Evolutionary conservation across 148 eudicot species (phyloP).

Genomic region (Cornus kousa): DNA sequence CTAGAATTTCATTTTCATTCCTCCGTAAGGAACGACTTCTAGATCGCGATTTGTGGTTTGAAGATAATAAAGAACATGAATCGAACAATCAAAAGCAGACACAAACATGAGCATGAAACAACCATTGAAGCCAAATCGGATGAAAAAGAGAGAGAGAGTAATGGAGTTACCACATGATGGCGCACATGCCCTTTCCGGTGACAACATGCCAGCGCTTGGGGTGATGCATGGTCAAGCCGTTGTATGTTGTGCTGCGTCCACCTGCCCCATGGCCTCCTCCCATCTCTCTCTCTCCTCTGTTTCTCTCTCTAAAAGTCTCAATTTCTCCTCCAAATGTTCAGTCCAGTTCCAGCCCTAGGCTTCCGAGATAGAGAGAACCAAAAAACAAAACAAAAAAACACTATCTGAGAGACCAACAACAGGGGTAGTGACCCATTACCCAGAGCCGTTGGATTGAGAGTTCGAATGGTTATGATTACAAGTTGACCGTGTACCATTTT

Average conservation of each 20-base stretch:
- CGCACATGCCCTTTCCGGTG: slow-evolving; percentile 75
- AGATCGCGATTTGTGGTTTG: neutral
- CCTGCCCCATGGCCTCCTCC: slow-evolving; percentile 44
- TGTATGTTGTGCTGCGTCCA: slow-evolving; percentile 51
- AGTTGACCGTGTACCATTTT: too few relatives aligned
- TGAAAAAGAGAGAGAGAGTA: neutral
- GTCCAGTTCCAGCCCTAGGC: neutral
- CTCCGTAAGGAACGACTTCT: neutral
- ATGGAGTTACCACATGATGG: slow-evolving; percentile 53
- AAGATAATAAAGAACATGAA: neutral
- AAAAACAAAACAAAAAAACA: too few relatives aligned
- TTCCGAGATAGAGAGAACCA: neutral
- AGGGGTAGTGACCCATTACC: too few relatives aligned
- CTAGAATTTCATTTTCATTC: neutral
- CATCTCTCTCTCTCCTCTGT: slow-evolving; percentile 26
- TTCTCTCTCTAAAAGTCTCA: slow-evolving; percentile 13
- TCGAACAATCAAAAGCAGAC: neutral
- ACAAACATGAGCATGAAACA: neutral
- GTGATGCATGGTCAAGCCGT: slow-evolving; percentile 52
- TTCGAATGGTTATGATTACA: too few relatives aligned
- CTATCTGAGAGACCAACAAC: too few relatives aligned
- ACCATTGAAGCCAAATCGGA: neutral
- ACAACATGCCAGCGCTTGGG: slow-evolving; percentile 71
- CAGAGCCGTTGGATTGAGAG: too few relatives aligned
- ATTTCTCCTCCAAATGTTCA: slow-evolving; percentile 3